Percentiles rank a stretch among this genome's conserved stretches.
phyloP scores from a whole-genome alignment of 805 yeast genomes.

The Candida caryicola region DNA sequence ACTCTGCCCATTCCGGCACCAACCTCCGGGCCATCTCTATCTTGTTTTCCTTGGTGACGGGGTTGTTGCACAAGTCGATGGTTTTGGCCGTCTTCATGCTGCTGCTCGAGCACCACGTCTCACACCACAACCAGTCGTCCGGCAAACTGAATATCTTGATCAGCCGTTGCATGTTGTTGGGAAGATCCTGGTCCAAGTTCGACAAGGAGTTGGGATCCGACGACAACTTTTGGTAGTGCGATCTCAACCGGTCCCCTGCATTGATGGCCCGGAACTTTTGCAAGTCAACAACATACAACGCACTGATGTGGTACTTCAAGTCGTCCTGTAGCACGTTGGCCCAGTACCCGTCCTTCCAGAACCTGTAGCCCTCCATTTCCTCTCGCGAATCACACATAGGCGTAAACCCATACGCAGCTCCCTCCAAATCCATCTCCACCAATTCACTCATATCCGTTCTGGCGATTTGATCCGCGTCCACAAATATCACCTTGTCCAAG shows the following conservation, averaged over 20 bases:
- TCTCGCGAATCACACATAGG: constrained; percentile 82
- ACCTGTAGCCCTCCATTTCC: constrained; percentile 81
- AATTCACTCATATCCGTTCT: constrained; percentile 72
- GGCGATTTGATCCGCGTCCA: constrained; percentile 82
- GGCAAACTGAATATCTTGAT: constrained; percentile 72
- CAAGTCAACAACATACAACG: constrained; percentile 79
- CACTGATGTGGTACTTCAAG: constrained; percentile 76
- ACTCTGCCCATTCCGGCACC: constrained; percentile 72
- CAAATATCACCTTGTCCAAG: constrained; percentile 72
- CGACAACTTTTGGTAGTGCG: constrained; percentile 80
- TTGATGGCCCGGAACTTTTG: constrained; percentile 56
- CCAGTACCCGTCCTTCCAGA: constrained; percentile 97
- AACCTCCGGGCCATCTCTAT: constrained; percentile 71
- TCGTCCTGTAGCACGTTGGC: constrained; percentile 53
- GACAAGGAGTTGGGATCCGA: constrained; percentile 76
- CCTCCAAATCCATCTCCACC: constrained; percentile 64
- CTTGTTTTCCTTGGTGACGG: constrained; percentile 76
- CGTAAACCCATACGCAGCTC: constrained; percentile 81
- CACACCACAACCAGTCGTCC: constrained; percentile 91
- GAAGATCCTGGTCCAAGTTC: constrained; percentile 87
- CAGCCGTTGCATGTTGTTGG: constrained; percentile 75
- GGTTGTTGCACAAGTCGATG: constrained; percentile 82
- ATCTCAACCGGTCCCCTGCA: constrained; percentile 79
- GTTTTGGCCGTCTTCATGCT: constrained; percentile 63
- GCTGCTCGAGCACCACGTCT: constrained; percentile 82